Evolutionary conservation across 352 stramenopile genomes (phyloP).

Genomic region (Globisporangium iwayamae): DNA sequence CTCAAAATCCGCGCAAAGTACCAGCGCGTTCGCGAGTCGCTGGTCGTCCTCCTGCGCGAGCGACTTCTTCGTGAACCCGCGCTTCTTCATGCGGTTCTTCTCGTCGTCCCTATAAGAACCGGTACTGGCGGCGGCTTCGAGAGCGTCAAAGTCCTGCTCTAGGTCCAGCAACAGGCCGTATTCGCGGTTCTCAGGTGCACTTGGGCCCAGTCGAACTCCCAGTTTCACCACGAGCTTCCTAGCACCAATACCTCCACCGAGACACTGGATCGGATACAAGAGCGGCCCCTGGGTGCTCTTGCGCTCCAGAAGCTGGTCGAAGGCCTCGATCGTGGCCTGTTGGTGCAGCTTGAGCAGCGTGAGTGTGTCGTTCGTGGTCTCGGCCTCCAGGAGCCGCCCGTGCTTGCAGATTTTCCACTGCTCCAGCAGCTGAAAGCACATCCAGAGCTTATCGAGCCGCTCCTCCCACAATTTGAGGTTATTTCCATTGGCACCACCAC

Average conservation of each 20-base stretch:
- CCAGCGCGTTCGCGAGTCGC: constrained; percentile 7
- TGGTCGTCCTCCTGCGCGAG: constrained; percentile 27
- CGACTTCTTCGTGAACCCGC: constrained; percentile 37
- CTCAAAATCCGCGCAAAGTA: constrained; percentile 39
- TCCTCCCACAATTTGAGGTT: constrained; percentile 30
- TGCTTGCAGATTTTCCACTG: constrained; percentile 74
- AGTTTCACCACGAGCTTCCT: constrained; percentile 49
- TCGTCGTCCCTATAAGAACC: background rate
- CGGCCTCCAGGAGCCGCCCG: constrained; percentile 58
- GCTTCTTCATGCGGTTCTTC: constrained; percentile 27
- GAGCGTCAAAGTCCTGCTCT: constrained; percentile 37
- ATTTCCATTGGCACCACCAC: constrained; percentile 18
- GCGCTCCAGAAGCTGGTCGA: constrained; percentile 44
- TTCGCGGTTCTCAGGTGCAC: constrained; percentile 46
- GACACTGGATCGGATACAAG: constrained; percentile 50
- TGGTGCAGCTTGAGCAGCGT: constrained; percentile 49
- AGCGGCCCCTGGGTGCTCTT: constrained; percentile 27
- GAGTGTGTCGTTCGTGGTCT: constrained; percentile 44
- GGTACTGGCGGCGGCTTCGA: background rate
- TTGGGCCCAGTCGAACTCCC: constrained; percentile 39
- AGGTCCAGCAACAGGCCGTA: constrained; percentile 67
- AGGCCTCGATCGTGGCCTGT: constrained; percentile 42
- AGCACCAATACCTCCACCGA: constrained; percentile 20
- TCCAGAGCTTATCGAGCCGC: constrained; percentile 69
- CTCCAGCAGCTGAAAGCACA: constrained; percentile 66